Conservation (phyloP, 1,139 yeast genomes). For the Pneumocystis carinii region DNA sequence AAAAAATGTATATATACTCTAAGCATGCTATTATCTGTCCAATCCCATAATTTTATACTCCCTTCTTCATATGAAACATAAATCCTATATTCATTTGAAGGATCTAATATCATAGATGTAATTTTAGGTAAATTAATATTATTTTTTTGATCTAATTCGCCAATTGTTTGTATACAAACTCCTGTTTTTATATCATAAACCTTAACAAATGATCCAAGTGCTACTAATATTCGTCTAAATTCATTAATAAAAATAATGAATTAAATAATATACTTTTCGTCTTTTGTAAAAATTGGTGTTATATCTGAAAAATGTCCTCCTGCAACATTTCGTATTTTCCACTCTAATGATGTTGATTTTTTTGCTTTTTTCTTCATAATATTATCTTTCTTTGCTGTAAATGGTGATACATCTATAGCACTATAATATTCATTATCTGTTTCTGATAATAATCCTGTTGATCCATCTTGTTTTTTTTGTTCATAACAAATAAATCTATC, state of each 20-base stretch:
- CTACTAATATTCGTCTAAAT: slow-evolving; percentile 4
- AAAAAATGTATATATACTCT: neutral
- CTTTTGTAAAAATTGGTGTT: neutral
- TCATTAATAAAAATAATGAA: slow-evolving; percentile 2
- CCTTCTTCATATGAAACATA: slow-evolving; percentile 5
- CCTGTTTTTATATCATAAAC: slow-evolving; percentile 10
- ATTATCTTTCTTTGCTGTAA: neutral
- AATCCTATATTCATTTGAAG: slow-evolving; percentile 8
- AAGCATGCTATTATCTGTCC: slow-evolving; percentile 8
- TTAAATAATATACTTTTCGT: neutral
- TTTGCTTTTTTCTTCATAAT: neutral
- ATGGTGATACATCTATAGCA: neutral
- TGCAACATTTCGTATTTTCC: neutral
- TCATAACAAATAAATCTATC: no score
- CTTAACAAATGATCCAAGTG: slow-evolving; percentile 5
- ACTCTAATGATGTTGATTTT: neutral
- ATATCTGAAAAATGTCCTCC: neutral
- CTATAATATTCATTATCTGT: neutral
- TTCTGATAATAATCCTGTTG: no score
- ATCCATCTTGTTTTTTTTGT: neutral
- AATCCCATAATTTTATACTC: slow-evolving; percentile 8
- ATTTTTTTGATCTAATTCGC: neutral
- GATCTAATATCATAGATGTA: slow-evolving; percentile 6
- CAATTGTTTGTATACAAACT: slow-evolving; percentile 2
- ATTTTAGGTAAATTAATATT: neutral